Percentiles rank a stretch among this genome's conserved stretches.
Evolutionary conservation across 2,329 filamentous ascomycete species (phyloP).

Genomic region (Sporothrix brunneoviolacea): DNA sequence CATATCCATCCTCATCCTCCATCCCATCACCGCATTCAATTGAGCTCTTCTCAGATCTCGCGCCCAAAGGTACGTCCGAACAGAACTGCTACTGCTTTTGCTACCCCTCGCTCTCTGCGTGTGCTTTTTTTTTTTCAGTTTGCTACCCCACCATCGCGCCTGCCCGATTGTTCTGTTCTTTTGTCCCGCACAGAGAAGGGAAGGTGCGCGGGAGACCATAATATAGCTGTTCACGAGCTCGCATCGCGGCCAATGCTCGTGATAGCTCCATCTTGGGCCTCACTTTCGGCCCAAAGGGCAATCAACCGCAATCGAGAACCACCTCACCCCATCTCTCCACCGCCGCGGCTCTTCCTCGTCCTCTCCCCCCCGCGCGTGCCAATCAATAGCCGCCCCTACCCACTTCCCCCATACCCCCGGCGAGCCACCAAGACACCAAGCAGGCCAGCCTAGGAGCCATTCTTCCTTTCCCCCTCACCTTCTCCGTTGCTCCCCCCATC

Average conservation of each 20-base stretch:
- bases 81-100: not conserved
- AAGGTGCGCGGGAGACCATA: not conserved
- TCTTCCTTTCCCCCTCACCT: slow-evolving; percentile 1
- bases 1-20: not conserved
- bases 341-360: not conserved
- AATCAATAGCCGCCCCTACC: slow-evolving; percentile 6
- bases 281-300: not conserved
- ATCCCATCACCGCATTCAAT: slow-evolving; percentile 4
- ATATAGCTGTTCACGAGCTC: too few species aligned
- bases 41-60: slow-evolving; percentile 5
- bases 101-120: not conserved
- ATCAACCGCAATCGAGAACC: not conserved
- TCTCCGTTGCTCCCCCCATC: slow-evolving; percentile 3
- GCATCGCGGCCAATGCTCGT: not conserved
- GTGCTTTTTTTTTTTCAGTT: not conserved
- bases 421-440: not conserved
- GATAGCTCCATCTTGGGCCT: not conserved
- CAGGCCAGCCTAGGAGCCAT: not conserved
- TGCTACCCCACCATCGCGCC: slow-evolving; percentile 3
- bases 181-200: not conserved
- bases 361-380: slow-evolving; percentile 2
- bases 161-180: not conserved
- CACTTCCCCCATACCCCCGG: not conserved
- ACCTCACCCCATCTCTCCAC: slow-evolving; percentile 4
- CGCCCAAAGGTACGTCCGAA: slow-evolving; percentile 1